A percentile compares a stretch with the other conserved stretches of the same genome.
phyloP scores from a whole-genome alignment of 2,329 filamentous ascomycete species.

The Pleurostoma richardsiae region DNA sequence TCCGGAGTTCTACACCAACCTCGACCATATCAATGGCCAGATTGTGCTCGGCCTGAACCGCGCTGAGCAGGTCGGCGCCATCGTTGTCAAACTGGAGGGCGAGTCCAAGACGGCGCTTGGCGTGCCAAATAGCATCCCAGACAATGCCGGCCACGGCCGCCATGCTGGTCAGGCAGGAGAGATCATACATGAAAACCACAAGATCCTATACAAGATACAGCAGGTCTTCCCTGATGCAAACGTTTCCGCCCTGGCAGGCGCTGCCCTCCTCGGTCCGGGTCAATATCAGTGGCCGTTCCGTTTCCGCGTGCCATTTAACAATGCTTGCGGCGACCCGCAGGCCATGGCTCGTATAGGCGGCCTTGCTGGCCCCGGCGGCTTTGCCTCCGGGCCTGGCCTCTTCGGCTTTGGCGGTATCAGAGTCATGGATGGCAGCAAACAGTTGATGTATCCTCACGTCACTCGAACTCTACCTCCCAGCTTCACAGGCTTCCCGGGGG shows the following conservation, averaged over 20 bases:
- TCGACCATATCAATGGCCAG: constrained; percentile 65
- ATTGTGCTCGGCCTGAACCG: constrained; percentile 54
- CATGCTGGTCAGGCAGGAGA: constrained; percentile 33
- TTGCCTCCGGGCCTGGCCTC: constrained; percentile 35
- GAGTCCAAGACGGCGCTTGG: constrained; percentile 65
- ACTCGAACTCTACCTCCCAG: constrained; percentile 86
- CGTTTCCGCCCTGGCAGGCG: constrained; percentile 30
- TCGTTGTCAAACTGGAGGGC: constrained; percentile 80
- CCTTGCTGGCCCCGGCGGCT: constrained; percentile 48
- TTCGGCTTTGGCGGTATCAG: constrained; percentile 49
- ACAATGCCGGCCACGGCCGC: constrained; percentile 24
- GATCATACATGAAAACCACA: constrained; percentile 55
- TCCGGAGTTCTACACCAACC: constrained; percentile 72
- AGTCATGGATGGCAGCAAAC: constrained; percentile 58
- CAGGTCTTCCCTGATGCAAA: constrained; percentile 65
- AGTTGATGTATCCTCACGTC: constrained; percentile 64
- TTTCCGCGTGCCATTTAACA: constrained; percentile 76
- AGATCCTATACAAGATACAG: constrained; percentile 70
- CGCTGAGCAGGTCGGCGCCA: constrained; percentile 64
- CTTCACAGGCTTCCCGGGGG: constrained; percentile 76
- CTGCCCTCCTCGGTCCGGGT: constrained; percentile 57
- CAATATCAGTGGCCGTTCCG: constrained; percentile 72
- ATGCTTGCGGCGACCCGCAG: constrained; percentile 55
- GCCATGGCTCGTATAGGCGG: constrained; percentile 49
- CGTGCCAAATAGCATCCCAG: constrained; percentile 27